Base-by-base conservation (phyloP, 257 asterid genomes). In the Solanum etuberosum region DNA sequence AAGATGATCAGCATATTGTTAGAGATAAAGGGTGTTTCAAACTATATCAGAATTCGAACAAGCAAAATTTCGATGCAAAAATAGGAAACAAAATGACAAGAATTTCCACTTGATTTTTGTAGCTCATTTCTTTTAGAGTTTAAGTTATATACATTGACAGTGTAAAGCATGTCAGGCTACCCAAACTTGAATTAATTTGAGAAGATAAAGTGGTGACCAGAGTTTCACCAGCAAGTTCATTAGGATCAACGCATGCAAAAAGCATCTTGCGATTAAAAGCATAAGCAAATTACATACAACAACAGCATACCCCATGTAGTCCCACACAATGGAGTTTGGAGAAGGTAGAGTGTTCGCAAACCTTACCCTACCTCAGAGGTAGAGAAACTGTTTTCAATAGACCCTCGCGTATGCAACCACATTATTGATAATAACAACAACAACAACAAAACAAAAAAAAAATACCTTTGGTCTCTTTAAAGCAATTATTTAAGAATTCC, bases 401-500 rank as follows among this genome's bases (percentile, higher is more conserved):
- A 65, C 21, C 35, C 72, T 65, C 18, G 13, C 9, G 48, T 68
- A 40, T 29, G 83, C 68, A 21, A 43, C 25, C 57, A 85, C 9
- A 85, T 70, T 43, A 54, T 70, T 68, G 34, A 25, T 48, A 27
- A 38, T 48, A 27, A 48, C 40, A 46, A 38, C 31, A 37, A 37
- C 18, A n/a, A 38, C 3, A 61, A 25, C n/a, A n/a, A n/a, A 18
- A 2, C 2, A 54, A 15, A 29, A 6, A 16, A 31, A 15, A 21
- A 77, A 76, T 93, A 96, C 99, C 99, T 90, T 92, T 93, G 25
- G 90, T 90, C 90, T 93, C 90, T 87, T 78, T 91, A 80, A 93
- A 96, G 90, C 99, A 97, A 87, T 93, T 94, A 88, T 92, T 92
- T 90, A 96, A 89, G 73, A 97, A 96, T 65, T 95, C 98, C 96